phyloP scores from a whole-genome alignment of 2,329 filamentous ascomycete genomes.

The Colletotrichum sp. region DNA sequence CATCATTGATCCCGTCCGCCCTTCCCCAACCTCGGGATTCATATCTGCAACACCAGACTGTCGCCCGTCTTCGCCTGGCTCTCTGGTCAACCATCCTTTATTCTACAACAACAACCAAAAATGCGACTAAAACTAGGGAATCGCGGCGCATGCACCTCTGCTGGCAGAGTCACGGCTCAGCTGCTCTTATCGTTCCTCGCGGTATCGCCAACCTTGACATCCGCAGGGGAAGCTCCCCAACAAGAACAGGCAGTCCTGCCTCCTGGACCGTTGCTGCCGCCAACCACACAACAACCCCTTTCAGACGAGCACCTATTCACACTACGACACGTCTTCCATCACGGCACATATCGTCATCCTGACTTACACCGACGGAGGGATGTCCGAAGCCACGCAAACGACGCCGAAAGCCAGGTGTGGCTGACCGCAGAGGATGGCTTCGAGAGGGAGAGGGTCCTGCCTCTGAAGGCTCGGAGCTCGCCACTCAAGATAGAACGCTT shows the following conservation, averaged over 20 bases:
- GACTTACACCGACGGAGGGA: conserved; percentile 79
- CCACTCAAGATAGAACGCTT: conserved; percentile 79
- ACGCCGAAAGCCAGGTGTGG: conserved; percentile 59
- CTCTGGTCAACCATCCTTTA: neutral
- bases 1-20: conserved; percentile 13
- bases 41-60: neutral
- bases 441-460: conserved; percentile 53
- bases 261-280: conserved; percentile 42
- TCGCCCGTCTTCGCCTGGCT: neutral
- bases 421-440: conserved; percentile 65
- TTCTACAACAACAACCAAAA: neutral
- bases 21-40: neutral
- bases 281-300: conserved; percentile 45
- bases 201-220: conserved; percentile 50
- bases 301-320: conserved; percentile 66
- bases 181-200: conserved; percentile 73
- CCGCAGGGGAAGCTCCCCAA: conserved; percentile 33
- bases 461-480: conserved; percentile 67
- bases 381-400: conserved; percentile 56
- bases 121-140: conserved; percentile 7
- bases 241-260: conserved; percentile 50
- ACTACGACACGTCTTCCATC: conserved; percentile 90
- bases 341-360: conserved; percentile 82
- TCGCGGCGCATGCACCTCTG: conserved; percentile 52
- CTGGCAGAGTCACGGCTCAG: conserved; percentile 66